Base-by-base conservation (phyloP, 108 stramenopile genomes). In the Skeletonema tropicum region DNA sequence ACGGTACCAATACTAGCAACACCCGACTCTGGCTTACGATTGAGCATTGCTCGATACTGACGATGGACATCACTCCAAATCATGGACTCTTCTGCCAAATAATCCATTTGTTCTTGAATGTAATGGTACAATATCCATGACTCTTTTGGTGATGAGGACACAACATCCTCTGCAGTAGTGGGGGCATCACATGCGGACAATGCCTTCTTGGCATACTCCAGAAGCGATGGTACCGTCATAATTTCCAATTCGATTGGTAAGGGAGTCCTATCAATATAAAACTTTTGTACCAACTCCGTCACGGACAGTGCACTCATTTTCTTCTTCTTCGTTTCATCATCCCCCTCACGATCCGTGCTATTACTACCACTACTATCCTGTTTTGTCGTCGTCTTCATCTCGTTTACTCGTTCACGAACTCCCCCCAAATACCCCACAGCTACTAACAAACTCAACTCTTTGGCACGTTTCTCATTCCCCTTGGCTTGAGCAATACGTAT, bases 401-500 rank as follows among this genome's bases (percentile, higher is more conserved):
- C 29, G 8, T 60, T 32, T 58, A 66, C 15, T 41, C 64, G 33
- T 13, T 60, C 62, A 15, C 29, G 32, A 26, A 63, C 58, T 32
- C 30, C 60, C 39, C 67, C 72, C 65, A 92, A 63, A 58, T 71
- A 85, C 39, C 86, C 85, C 36, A 75, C 62, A 9, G 74, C 77
- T 8, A 90, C 58, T 6, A 57, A 48, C 15, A 89, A 38, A 39
- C 64, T 61, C 32, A 89, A 68, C 60, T 92, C 92, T 6, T 75
- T 58, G 6, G 67, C 83, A 12, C 89, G 83, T 61, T 86, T 88
- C 2, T 36, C 55, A 71, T 92, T 92, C 2, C 71, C 71, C 70
- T 89, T 90, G 21, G 63, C 64, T 38, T 62, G 23, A 19, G 92
- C 92, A 52, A 92, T 89, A 23, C 83, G 85, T 8, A 79, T 72